These are phyloP conservation scores for Ustilago shanxiensis DNA, from an alignment of 1,284 basidiomycete species.

Conservation along the genomic window DNA sequence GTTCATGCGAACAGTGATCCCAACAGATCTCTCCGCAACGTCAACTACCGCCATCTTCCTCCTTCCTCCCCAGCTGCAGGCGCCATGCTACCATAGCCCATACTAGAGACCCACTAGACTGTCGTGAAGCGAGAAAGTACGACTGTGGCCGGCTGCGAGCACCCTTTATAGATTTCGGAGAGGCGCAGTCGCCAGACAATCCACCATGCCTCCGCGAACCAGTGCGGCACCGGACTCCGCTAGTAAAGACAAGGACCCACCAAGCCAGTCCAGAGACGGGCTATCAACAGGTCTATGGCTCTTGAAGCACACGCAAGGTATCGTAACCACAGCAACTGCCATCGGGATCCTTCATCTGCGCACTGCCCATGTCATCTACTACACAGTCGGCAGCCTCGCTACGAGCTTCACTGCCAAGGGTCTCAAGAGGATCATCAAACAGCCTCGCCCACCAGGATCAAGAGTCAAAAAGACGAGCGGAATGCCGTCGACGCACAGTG, in stretches of 20 bases:
- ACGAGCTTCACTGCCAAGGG: conserved; percentile 56
- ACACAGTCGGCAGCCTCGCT: conserved; percentile 36
- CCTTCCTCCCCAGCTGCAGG: neutral
- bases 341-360: conserved; percentile 53
- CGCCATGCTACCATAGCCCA: neutral
- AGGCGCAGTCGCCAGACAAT: neutral
- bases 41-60: neutral
- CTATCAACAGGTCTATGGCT: conserved; percentile 51
- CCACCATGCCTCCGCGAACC: conserved; percentile 12
- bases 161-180: neutral
- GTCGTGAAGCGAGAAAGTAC: neutral
- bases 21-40: neutral
- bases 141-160: neutral
- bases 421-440: conserved; percentile 56
- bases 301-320: conserved; percentile 53
- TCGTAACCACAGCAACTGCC: conserved; percentile 52
- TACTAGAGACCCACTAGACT: neutral
- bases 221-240: neutral
- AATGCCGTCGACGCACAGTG: conserved; percentile 58
- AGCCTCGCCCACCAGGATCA: conserved; percentile 51
- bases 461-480: conserved; percentile 53
- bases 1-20: neutral
- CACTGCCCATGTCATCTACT: conserved; percentile 46
- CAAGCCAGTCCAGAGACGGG: neutral
- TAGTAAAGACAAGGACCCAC: neutral